Conservation (phyloP, 257 asterid species). For the Craterostigma plantagineum region DNA sequence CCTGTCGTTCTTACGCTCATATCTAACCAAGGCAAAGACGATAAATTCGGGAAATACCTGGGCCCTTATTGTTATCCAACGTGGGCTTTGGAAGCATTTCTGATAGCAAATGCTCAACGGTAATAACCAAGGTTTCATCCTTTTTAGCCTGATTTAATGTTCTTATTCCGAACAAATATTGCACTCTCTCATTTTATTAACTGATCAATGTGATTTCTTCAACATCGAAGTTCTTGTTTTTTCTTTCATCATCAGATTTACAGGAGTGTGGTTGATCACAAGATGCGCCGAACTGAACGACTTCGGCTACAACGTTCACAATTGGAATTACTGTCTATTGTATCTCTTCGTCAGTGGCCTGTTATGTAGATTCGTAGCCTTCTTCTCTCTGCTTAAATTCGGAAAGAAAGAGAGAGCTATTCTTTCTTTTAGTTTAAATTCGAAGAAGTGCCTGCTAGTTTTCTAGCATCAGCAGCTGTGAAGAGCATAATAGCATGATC, state of each 20-base stretch:
- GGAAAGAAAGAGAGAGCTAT: constrained; percentile 38
- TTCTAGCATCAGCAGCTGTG: no score
- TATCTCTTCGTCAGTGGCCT: constrained; percentile 36
- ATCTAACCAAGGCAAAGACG: constrained; percentile 64
- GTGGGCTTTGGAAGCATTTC: constrained; percentile 89
- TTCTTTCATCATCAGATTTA: constrained; percentile 12
- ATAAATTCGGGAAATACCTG: constrained; percentile 23
- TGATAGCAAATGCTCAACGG: constrained; percentile 86
- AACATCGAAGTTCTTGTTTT: not conserved
- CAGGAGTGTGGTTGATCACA: constrained; percentile 95
- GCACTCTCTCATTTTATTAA: no score
- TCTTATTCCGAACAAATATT: no score
- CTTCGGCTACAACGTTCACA: constrained; percentile 51
- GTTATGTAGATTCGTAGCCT: constrained; percentile 52
- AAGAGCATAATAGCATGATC: no score
- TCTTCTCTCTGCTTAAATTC: constrained; percentile 40
- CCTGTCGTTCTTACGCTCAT: constrained; percentile 90
- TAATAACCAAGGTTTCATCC: constrained; percentile 13
- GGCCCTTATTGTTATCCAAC: constrained; percentile 57
- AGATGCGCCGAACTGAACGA: constrained; percentile 64
- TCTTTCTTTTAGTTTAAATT: no score
- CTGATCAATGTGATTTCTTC: no score
- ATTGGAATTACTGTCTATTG: constrained; percentile 27
- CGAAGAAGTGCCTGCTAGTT: no score
- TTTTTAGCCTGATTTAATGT: not conserved